Evolutionary conservation across 257 asterid species (phyloP).

Genomic region (Marsdenia floribunda): DNA sequence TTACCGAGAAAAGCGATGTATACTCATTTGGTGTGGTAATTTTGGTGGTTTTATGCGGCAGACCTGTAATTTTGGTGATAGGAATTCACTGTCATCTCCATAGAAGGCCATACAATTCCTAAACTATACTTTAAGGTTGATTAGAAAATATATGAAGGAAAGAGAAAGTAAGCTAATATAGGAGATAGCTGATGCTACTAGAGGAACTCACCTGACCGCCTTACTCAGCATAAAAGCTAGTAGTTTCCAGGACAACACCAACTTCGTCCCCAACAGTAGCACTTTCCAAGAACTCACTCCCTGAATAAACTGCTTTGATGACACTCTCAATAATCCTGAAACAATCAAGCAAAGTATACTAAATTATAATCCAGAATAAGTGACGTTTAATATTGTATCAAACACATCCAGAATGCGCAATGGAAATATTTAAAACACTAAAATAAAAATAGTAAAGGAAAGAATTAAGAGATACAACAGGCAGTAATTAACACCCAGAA

Average conservation of each 20-base stretch:
- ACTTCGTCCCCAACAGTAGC: constrained; percentile 63
- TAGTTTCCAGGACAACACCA: constrained; percentile 75
- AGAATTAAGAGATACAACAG: too few species aligned
- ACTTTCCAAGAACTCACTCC: constrained; percentile 67
- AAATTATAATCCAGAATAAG: too few species aligned
- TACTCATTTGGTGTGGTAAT: too few species aligned
- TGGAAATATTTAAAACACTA: too few species aligned
- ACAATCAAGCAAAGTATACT: constrained; percentile 12
- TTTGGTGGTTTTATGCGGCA: too few species aligned
- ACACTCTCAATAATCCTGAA: constrained; percentile 76
- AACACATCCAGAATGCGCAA: neutral
- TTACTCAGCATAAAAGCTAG: constrained; percentile 97
- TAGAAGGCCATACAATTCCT: neutral
- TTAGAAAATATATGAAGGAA: neutral
- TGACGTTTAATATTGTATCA: too few species aligned
- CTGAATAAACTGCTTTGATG: constrained; percentile 83
- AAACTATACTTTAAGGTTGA: neutral
- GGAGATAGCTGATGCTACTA: constrained; percentile 1
- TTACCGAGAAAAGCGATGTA: too few species aligned
- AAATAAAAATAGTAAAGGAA: too few species aligned
- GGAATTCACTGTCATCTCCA: neutral
- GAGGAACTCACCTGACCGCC: constrained; percentile 90
- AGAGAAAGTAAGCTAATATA: neutral
- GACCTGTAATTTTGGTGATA: too few species aligned
- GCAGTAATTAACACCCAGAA: too few species aligned